Base-by-base conservation (phyloP, 345 rosid genomes). In the Raphanus raphanistrum region DNA sequence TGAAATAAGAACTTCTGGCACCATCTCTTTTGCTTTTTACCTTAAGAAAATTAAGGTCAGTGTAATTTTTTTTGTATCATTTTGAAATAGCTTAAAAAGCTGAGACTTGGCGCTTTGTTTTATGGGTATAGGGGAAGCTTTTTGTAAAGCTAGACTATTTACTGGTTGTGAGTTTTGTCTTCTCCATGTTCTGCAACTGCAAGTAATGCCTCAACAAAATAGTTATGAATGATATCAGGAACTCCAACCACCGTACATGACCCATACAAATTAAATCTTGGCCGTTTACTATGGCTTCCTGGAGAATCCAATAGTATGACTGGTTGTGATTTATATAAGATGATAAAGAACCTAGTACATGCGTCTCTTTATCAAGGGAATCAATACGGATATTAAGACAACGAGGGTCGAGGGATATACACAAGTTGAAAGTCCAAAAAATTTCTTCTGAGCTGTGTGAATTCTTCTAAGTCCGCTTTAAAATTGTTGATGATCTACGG, bases 101-200 rank as follows among this genome's bases (percentile, higher is more conserved):
- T 74, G 77, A 65, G 58, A 74, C 54, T 54, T 52, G 77, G 54
- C 55, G 29, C 62, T 69, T 69, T 69, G 29, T 50, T 69, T 31
- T 52, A 54, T 52, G 29, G 41, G 29, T 15, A 4, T 10, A 35
- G 26, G 15, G 6, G 27, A 26, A 13, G 15, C 12, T 25, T 55
- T 66, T 66, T 43, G 4, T 26, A 26, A 57, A 58, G 31, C 32
- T 26, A 28, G 17, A 28, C 8, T 67, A 43, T 27, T 67, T 27
- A 67, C 38, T 45, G 13, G 50, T 26, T 66, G 36, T 45, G 26
- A 67, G 33, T 45, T 50, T 54, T 29, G 31, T 52, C 63, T 69
- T 69, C 31, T 52, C 43, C 63, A 54, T 31, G 35, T 31, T 16
- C 62, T 9, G 5, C 21, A 52, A 52, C 62, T 15, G 5, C 21